A percentile compares a stretch with the other conserved stretches of the same genome.
Conservation (phyloP, 106 monocot genomes). For the Dendrobium chrysotoxum region DNA sequence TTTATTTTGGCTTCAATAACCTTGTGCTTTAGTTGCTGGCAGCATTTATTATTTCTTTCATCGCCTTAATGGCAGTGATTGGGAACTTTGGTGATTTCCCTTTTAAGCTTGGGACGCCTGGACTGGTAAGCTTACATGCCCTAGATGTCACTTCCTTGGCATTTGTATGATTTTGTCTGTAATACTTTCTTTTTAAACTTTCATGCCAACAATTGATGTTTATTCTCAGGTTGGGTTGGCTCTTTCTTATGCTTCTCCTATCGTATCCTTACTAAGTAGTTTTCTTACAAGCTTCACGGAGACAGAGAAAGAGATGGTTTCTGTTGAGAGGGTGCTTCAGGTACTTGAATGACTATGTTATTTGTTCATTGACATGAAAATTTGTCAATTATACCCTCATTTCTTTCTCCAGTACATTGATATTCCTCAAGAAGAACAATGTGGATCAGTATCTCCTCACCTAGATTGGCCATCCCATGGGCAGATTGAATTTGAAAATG, state of each 20-base stretch:
- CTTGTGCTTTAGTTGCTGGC: constrained; percentile 68
- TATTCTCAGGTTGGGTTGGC: constrained; percentile 71
- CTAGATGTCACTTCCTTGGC: background rate
- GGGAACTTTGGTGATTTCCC: constrained; percentile 42
- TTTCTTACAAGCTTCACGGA: constrained; percentile 91
- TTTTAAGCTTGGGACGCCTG: constrained; percentile 82
- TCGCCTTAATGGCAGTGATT: constrained; percentile 69
- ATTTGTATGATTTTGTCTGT: background rate
- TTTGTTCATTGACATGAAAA: background rate
- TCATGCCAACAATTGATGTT: constrained; percentile 1
- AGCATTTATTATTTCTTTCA: constrained; percentile 70
- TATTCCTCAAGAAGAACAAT: constrained; percentile 79
- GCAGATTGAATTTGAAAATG: constrained; percentile 75
- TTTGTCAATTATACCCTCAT: background rate
- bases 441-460: constrained; percentile 35
- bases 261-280: constrained; percentile 76
- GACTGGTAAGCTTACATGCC: constrained; percentile 46
- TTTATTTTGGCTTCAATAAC: constrained; percentile 1
- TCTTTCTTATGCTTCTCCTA: constrained; percentile 83
- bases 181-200: background rate
- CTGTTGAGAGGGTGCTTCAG: constrained; percentile 90
- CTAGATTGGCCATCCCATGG: constrained; percentile 77
- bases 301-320: constrained; percentile 98
- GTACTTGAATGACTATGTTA: constrained; percentile 23
- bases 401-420: constrained; percentile 65